Evolutionary conservation across 805 yeast species (phyloP), one percentile per base, ranked within the genome.

Genomic region (Pichia heedii): DNA sequence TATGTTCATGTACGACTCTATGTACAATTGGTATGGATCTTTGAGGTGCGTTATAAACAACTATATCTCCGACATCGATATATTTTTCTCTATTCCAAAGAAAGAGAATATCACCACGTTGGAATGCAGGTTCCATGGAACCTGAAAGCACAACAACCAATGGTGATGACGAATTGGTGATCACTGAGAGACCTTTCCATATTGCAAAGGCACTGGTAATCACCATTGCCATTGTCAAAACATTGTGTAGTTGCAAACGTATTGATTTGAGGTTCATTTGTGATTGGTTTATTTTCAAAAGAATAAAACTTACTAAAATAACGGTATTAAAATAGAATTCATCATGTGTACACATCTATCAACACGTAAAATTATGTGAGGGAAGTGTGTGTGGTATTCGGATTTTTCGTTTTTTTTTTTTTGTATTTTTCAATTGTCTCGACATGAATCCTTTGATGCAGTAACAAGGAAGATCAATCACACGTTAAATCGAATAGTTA

Each of bases 91-190:
- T 72, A 63, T 93, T 93, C 95, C 96, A 89, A 44, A 93, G 68
- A 55, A 93, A 81, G 48, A 93, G 67, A 16, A 93, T 81, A 60
- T 93, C 98, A 40, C 98, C 98, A 65, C 98, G 77, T 65, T 93
- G 97, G 73, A 93, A 93, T 2, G 98, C 98, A 2, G 98, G 98
- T 62, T 93, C 98, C 98, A 93, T 93, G 2, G 97, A 90, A 6
- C 98, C 98, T 1, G 97, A 88, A 39, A 93, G 74, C 10, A 93
- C 98, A 24, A 93, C 98, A 19, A 93, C 98, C 21, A 93, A 78
- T 19, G 98, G 98, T 1, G 97, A 85, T 48, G 85, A 81, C 0
- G 96, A 79, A 63, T 86, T 79, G 11, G 96, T 73, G 1, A 79
- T 68, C 4, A 90, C 68, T 1, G 87, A 77, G 15, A 90, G 69